Percentiles rank a stretch among this genome's conserved stretches.
phyloP scores from a whole-genome alignment of 257 asterid genomes.

The Osmanthus fragrans region DNA sequence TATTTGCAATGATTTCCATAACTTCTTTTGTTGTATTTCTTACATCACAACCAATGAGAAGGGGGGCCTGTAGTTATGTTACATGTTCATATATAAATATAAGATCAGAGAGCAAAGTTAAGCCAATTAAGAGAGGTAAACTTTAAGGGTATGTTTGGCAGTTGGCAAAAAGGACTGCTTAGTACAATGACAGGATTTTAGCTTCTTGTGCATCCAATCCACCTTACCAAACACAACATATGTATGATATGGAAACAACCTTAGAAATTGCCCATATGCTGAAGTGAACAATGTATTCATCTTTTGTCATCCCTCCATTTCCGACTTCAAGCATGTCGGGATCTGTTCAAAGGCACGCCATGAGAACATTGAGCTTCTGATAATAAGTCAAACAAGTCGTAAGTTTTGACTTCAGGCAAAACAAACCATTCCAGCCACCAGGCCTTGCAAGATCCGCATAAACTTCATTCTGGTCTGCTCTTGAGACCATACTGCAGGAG shows the following conservation, averaged over 20 bases:
- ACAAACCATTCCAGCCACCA: slow-evolving; percentile 97
- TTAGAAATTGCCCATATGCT: slow-evolving; percentile 92
- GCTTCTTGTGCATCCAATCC: neutral
- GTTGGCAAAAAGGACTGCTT: neutral
- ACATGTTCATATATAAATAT: neutral
- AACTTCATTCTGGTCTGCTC: slow-evolving; percentile 92
- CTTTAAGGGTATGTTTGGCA: neutral
- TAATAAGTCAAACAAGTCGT: slow-evolving; percentile 1
- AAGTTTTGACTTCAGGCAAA: neutral
- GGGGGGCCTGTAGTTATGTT: slow-evolving; percentile 62
- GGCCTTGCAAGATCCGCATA: slow-evolving; percentile 82
- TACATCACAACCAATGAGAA: slow-evolving; percentile 85
- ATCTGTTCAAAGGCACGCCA: slow-evolving; percentile 40
- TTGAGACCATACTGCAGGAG: slow-evolving; percentile 67
- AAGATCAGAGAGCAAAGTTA: neutral
- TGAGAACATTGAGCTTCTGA: neutral
- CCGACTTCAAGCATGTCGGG: slow-evolving; percentile 99
- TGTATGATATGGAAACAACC: slow-evolving; percentile 29
- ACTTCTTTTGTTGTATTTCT: slow-evolving; percentile 55
- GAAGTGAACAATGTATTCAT: slow-evolving; percentile 78
- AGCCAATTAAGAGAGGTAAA: neutral
- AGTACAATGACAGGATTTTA: neutral
- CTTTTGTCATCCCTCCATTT: slow-evolving; percentile 88
- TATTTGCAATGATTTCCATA: slow-evolving; percentile 59
- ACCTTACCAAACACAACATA: neutral